phyloP scores from a whole-genome alignment of 1,284 basidiomycete species.

The Kalmanozyma brasiliensis region DNA sequence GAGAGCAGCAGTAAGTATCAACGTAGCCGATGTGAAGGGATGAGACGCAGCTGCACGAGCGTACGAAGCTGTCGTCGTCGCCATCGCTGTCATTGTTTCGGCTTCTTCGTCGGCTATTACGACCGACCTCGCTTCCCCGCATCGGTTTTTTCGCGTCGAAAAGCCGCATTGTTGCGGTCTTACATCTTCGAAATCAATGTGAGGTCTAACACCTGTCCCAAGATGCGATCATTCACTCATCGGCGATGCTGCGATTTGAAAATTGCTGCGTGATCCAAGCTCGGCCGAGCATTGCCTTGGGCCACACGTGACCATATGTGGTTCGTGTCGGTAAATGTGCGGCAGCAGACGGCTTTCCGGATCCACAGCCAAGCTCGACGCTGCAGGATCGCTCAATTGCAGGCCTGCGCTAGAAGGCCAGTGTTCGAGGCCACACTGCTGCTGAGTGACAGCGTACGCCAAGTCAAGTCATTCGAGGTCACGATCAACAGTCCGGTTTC shows the following conservation, averaged over 20 bases:
- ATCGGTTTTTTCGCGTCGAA: background rate
- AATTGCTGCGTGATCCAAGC: background rate
- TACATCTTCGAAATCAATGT: background rate
- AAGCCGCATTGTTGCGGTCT: background rate
- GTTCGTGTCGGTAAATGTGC: background rate
- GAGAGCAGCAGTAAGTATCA: no score
- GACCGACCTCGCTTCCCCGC: slow-evolving; percentile 13
- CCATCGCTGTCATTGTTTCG: slow-evolving; percentile 1
- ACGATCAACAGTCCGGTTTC: slow-evolving; percentile 25
- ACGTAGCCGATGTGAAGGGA: background rate
- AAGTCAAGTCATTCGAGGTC: slow-evolving; percentile 23
- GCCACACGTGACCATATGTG: background rate
- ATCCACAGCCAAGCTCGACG: no score
- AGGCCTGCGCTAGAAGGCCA: background rate
- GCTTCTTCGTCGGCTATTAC: slow-evolving; percentile 30
- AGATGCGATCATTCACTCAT: no score
- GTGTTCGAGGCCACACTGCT: no score
- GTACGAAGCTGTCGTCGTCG: background rate
- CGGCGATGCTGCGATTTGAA: no score
- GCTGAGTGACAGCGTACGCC: background rate
- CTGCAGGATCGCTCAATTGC: background rate
- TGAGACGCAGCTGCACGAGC: background rate
- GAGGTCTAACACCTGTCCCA: no score
- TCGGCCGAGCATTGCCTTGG: slow-evolving; percentile 2
- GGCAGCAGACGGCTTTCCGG: slow-evolving; percentile 9